Evolutionary conservation across 2,329 filamentous ascomycete genomes (phyloP).

Genomic region (Curvularia verruculosa): DNA sequence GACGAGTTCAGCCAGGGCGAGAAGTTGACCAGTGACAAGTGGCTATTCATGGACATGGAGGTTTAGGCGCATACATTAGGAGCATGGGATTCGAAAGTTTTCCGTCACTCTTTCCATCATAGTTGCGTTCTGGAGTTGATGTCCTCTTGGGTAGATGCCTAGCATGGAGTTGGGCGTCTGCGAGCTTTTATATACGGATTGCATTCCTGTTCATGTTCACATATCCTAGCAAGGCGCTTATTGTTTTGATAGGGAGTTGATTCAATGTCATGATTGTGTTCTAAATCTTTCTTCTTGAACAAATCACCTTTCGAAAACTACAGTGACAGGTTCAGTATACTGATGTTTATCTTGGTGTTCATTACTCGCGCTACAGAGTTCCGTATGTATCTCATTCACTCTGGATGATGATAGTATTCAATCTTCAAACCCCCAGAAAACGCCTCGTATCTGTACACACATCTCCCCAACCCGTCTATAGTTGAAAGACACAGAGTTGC

Average conservation of each 20-base stretch:
- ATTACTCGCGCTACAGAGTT: background rate
- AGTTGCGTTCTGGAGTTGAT: background rate
- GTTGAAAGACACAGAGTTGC: background rate
- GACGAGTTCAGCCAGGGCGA: slow-evolving; percentile 71
- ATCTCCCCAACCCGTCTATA: background rate
- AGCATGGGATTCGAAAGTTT: background rate
- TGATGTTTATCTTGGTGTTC: background rate
- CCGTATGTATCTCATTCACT: background rate
- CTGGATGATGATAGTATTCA: background rate
- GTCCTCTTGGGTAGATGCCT: background rate
- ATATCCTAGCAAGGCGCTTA: slow-evolving; percentile 8
- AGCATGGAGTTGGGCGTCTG: slow-evolving; percentile 11
- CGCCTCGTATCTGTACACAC: background rate
- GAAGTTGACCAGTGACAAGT: slow-evolving; percentile 71
- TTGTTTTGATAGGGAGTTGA: background rate
- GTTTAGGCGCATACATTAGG: slow-evolving; percentile 55
- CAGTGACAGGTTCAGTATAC: background rate
- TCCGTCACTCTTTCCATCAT: slow-evolving; percentile 7
- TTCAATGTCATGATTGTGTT: slow-evolving; percentile 4
- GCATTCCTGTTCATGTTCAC: slow-evolving; percentile 1
- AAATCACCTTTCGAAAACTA: too few species aligned
- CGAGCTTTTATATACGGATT: slow-evolving; percentile 2
- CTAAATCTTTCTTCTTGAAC: background rate
- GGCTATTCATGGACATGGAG: slow-evolving; percentile 91
- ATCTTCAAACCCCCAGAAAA: background rate